These are phyloP conservation scores for Aquilaria agallochum DNA, from an alignment of 441 rosid species.

Conservation along the genomic window DNA sequence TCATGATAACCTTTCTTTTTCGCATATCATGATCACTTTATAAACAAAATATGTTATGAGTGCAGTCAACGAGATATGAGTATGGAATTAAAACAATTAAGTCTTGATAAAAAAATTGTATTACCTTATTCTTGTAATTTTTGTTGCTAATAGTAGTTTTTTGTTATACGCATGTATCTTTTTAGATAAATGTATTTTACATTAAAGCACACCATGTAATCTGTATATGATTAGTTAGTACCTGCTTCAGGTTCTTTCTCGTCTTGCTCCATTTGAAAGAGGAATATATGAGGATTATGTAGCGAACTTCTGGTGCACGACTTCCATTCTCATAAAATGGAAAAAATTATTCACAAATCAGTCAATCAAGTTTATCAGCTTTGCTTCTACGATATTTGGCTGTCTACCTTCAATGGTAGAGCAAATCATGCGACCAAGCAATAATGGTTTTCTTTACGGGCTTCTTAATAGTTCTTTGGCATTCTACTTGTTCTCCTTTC, in stretches of 20 bases:
- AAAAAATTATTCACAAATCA: conserved; percentile 61
- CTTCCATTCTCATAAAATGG: conserved; percentile 83
- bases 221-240: not conserved
- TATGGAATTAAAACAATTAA: too few relatives aligned
- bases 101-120: too few relatives aligned
- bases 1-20: too few relatives aligned
- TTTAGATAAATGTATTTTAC: not conserved
- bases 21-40: too few relatives aligned
- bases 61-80: too few relatives aligned
- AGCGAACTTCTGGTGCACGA: conserved; percentile 93
- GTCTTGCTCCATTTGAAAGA: conserved; percentile 94
- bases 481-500: conserved; percentile 85
- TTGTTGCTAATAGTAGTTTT: too few relatives aligned
- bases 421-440: conserved; percentile 71
- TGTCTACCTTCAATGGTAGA: conserved; percentile 89
- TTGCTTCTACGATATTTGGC: conserved; percentile 53
- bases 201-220: too few relatives aligned
- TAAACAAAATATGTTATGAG: too few relatives aligned
- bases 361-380: conserved; percentile 54
- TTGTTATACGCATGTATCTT: not conserved
- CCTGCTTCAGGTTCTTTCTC: conserved; percentile 63
- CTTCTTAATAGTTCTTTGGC: conserved; percentile 78
- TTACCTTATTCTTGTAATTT: too few relatives aligned
- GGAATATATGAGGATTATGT: conserved; percentile 97
- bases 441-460: conserved; percentile 77